Percentiles rank a stretch among this genome's conserved stretches.
Evolutionary conservation across 164 flowering plant species (phyloP).

Genomic region (Macadamia tetraphylla): DNA sequence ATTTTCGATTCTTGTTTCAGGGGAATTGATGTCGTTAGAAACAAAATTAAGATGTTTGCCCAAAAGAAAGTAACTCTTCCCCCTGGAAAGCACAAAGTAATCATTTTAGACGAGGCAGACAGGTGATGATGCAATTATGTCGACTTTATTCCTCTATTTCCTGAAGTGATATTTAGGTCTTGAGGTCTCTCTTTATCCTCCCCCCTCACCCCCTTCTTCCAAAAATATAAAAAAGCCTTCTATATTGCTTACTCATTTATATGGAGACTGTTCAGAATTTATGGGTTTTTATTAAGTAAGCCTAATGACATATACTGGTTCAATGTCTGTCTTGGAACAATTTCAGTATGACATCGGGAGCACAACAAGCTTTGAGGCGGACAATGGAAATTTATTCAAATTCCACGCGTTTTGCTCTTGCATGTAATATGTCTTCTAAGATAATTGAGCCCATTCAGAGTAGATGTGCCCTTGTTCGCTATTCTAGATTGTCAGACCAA

Average conservation of each 20-base stretch:
- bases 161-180: neutral
- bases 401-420: constrained; percentile 95
- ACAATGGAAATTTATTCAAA: constrained; percentile 98
- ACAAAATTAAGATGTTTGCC: constrained; percentile 99
- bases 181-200: neutral
- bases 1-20: constrained; percentile 24
- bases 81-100: constrained; percentile 82
- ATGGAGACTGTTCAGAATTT: neutral
- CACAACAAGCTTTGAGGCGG: constrained; percentile 96
- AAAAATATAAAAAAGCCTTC: no score
- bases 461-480: constrained; percentile 96
- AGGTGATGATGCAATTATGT: constrained; percentile 34
- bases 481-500: constrained; percentile 82
- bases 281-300: neutral
- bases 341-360: constrained; percentile 95
- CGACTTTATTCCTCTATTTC: neutral
- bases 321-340: constrained; percentile 10
- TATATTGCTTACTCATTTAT: neutral
- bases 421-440: constrained; percentile 90
- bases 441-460: constrained; percentile 98
- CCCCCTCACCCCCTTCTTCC: no score
- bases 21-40: constrained; percentile 97
- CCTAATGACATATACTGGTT: constrained; percentile 2
- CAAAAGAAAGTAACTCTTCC: constrained; percentile 93
- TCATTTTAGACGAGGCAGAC: constrained; percentile 95